Evolutionary conservation across 352 stramenopile species (phyloP).

Genomic region (Phytophthora palmivora): DNA sequence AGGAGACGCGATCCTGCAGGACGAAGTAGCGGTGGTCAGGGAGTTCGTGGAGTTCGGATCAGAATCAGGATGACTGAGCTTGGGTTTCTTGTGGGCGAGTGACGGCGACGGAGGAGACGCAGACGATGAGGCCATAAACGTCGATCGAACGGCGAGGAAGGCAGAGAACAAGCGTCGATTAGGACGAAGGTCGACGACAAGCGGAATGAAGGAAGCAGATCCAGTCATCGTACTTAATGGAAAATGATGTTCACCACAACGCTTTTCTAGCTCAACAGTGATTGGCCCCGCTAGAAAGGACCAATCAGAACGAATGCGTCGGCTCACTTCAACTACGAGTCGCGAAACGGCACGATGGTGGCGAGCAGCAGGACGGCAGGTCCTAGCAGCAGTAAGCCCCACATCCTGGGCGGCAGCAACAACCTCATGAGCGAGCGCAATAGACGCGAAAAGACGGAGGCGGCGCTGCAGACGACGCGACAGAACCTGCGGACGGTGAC

Average conservation of each 20-base stretch:
- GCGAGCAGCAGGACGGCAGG: too few relatives aligned
- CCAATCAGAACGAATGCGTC: too few relatives aligned
- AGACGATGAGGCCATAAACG: slow-evolving; percentile 47
- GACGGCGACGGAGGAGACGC: slow-evolving; percentile 41
- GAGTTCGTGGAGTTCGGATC: slow-evolving; percentile 18
- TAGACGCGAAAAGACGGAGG: slow-evolving; percentile 63
- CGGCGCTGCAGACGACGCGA: slow-evolving; percentile 40
- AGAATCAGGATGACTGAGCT: slow-evolving; percentile 50
- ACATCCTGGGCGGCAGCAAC: slow-evolving; percentile 73
- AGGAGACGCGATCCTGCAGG: slow-evolving; percentile 22
- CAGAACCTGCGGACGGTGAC: slow-evolving; percentile 47
- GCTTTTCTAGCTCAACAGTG: too few relatives aligned
- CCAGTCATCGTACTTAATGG: not conserved
- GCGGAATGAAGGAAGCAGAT: slow-evolving; percentile 14
- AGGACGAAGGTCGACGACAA: too few relatives aligned
- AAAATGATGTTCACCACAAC: too few relatives aligned
- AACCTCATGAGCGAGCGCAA: slow-evolving; percentile 67
- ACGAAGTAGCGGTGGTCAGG: slow-evolving; percentile 25
- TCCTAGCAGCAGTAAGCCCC: slow-evolving; percentile 34
- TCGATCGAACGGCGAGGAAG: slow-evolving; percentile 9
- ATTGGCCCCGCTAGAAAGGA: too few relatives aligned
- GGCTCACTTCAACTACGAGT: not conserved
- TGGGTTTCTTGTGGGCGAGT: slow-evolving; percentile 52
- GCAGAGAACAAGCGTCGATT: too few relatives aligned
- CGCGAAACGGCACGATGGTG: slow-evolving; percentile 21